Evolutionary conservation across 2,329 filamentous ascomycete species (phyloP), one percentile per base, ranked within the genome.

Genomic region (Alternaria brassicae): DNA sequence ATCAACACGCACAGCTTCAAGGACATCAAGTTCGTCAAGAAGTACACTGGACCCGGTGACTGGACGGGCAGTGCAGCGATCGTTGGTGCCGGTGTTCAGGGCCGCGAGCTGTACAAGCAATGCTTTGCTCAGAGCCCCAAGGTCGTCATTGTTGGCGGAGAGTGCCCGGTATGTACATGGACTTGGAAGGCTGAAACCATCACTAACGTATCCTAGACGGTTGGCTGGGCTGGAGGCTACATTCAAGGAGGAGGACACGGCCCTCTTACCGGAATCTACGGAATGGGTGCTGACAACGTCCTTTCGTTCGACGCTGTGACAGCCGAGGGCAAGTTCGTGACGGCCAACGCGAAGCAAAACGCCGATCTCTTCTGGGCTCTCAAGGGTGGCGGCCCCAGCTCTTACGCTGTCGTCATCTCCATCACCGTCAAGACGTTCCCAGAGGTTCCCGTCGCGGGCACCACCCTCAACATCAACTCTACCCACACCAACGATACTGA

Each of bases 191-290:
- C 3, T 6, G 13, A 9, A 10, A 6, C 41, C 49, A 13, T 40
- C 13, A 53, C 66, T 62, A 56, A 62, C 25, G 3, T 28, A 13
- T 12, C 5, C 12, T 21, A 74, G 70, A 77, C 76, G 52, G 77
- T 80, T 21, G 77, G 76, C 23, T 76, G 77, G 60, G 77, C 67
- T 9, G 80, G 79, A n/a, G 80, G 80, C 1, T 81, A 80, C 57
- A 73, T 78, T 23, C 77, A 79, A 55, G 78, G 79, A 37, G 81
- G 79, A 48, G 81, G 81, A 7, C 78, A 82, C 55, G 80, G 79
- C 2, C 78, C 79, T 0, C 56, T 82, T 25, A 67, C 73, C 4
- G 66, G 67, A 13, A 72, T 74, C 10, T 76, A 78, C 28, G 79
- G 78, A 1, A 73, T 79, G 69, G 75, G 72, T 30, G 70, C 74